Evolutionary conservation across 2,329 filamentous ascomycete genomes (phyloP).

Genomic region (Furcasterigmium furcatum): DNA sequence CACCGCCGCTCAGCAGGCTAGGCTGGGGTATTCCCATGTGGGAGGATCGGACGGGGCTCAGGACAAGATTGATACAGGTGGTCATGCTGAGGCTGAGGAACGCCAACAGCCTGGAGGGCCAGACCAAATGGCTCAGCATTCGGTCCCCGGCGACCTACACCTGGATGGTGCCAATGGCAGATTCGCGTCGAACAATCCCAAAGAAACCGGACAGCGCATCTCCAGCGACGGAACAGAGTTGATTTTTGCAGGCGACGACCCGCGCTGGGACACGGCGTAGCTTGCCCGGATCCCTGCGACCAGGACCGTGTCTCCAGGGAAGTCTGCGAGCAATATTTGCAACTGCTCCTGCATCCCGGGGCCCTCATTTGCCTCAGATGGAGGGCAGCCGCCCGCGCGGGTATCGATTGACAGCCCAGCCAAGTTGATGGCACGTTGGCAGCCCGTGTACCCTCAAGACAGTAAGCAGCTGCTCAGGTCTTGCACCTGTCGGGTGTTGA

Average conservation of each 20-base stretch:
- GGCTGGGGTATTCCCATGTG: background rate
- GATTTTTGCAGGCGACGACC: background rate
- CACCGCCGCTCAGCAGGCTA: constrained; percentile 44
- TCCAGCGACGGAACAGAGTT: background rate
- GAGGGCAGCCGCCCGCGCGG: background rate
- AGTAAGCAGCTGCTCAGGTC: no score
- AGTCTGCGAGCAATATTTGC: background rate
- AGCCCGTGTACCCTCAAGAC: constrained; percentile 6
- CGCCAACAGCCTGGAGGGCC: background rate
- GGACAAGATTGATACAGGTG: no score
- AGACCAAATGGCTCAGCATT: background rate
- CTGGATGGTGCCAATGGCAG: background rate
- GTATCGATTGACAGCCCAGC: constrained; percentile 5
- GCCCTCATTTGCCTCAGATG: background rate
- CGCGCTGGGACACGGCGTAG: constrained; percentile 1
- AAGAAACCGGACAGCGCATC: no score
- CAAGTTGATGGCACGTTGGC: constrained; percentile 8
- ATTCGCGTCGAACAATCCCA: no score
- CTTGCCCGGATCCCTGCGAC: background rate
- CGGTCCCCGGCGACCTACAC: background rate
- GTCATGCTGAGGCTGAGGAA: no score
- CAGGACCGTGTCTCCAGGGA: background rate
- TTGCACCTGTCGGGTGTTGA: no score
- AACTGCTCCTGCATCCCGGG: background rate
- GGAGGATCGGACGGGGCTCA: no score